A percentile compares a stretch with the other conserved stretches of the same genome.
These are phyloP conservation scores for Margaritispora aquatica DNA, from an alignment of 495 filamentous ascomycete genomes.

Conservation along the genomic window DNA sequence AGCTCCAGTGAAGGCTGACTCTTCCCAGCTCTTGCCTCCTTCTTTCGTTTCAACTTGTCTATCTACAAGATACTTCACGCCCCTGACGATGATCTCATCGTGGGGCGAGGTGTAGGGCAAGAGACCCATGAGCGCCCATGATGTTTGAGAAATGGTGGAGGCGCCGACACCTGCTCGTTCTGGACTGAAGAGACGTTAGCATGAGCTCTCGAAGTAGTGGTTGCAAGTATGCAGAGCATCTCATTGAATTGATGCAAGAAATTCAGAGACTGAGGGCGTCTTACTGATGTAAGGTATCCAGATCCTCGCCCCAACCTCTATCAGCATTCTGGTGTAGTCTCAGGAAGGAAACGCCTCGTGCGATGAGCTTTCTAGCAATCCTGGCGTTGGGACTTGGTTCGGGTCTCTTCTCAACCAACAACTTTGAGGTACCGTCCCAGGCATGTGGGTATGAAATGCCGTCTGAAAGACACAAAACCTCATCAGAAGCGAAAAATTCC, in stretches of 20 bases:
- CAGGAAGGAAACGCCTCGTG: not conserved
- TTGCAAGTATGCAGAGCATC: not conserved
- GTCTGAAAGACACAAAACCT: not conserved
- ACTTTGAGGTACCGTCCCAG: not conserved
- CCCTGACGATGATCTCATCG: not conserved
- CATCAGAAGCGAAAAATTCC: not conserved
- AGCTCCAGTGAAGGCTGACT: constrained; percentile 25
- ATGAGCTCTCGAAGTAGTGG: not conserved
- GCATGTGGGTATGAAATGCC: not conserved
- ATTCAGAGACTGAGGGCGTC: not conserved
- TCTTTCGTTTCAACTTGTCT: not conserved
- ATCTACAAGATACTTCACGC: not conserved
- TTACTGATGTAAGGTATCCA: not conserved
- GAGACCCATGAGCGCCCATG: constrained; percentile 33
- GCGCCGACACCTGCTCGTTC: constrained; percentile 17
- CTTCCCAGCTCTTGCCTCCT: constrained; percentile 22
- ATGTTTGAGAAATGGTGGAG: constrained; percentile 30
- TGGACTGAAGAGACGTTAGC: not conserved
- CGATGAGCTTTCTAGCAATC: not conserved
- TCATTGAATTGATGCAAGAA: not conserved
- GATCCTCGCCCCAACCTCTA: constrained; percentile 33
- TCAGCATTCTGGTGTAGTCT: constrained; percentile 20
- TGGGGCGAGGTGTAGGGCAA: constrained; percentile 12
- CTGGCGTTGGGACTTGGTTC: not conserved
- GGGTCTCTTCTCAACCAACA: not conserved